These are phyloP conservation scores for Penicillium fuscoglaucum DNA, from an alignment of 2,329 filamentous ascomycete genomes.

Conservation along the genomic window DNA sequence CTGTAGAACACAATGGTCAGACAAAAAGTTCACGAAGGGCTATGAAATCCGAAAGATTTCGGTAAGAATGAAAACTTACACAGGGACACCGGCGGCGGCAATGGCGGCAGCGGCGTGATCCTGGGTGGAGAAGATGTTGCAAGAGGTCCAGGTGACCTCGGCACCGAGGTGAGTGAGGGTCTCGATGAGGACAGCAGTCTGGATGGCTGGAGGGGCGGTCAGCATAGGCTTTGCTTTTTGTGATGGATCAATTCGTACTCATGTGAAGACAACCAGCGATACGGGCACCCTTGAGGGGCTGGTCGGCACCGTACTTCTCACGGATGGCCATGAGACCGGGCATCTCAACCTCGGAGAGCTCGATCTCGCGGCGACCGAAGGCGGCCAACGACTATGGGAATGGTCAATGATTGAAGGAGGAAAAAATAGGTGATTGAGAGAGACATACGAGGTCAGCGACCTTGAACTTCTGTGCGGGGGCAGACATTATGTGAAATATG, in stretches of 20 bases:
- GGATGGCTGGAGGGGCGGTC: constrained; percentile 65
- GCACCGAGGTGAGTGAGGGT: constrained; percentile 91
- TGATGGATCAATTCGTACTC: constrained; percentile 57
- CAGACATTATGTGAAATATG: constrained; percentile 56
- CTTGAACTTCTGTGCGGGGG: constrained; percentile 92
- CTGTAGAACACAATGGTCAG: constrained; percentile 29
- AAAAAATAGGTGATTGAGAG: constrained; percentile 1
- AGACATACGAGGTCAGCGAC: constrained; percentile 81
- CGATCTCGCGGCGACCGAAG: constrained; percentile 98
- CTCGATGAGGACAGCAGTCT: constrained; percentile 99
- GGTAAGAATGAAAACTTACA: constrained; percentile 52
- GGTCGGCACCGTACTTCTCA: constrained; percentile 84
- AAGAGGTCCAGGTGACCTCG: constrained; percentile 97
- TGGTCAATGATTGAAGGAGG: constrained; percentile 15
- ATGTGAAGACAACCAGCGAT: constrained; percentile 99
- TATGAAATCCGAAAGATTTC: too few species aligned
- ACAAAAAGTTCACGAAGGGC: not conserved
- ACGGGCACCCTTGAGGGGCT: constrained; percentile 90
- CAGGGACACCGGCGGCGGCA: constrained; percentile 86
- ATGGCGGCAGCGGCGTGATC: constrained; percentile 98
- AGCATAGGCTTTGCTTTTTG: constrained; percentile 3
- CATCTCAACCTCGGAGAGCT: constrained; percentile 95
- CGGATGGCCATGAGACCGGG: constrained; percentile 96
- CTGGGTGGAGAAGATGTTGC: constrained; percentile 99
- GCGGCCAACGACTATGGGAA: constrained; percentile 72